Conservation (phyloP, 805 yeast genomes). For the Kodamaea kakaduensis region DNA sequence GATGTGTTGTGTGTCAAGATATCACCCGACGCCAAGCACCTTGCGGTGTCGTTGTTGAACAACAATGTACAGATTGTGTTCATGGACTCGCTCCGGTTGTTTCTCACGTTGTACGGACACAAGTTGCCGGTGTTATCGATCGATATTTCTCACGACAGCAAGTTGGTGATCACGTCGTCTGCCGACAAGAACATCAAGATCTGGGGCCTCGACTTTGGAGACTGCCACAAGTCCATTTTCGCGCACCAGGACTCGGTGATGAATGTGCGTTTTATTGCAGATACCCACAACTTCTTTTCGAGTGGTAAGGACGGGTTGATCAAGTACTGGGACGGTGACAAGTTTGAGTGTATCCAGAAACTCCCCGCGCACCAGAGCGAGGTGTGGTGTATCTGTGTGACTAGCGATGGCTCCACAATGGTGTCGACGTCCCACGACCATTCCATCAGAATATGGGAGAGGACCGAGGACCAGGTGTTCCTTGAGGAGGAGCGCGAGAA, state of each 20-base stretch:
- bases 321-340: conserved; percentile 98
- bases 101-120: conserved; percentile 88
- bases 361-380: conserved; percentile 81
- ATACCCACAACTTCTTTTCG: conserved; percentile 85
- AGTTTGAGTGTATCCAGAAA: conserved; percentile 89
- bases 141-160: conserved; percentile 87
- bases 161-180: conserved; percentile 84
- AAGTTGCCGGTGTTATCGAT: conserved; percentile 90
- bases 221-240: conserved; percentile 93
- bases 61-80: conserved; percentile 95
- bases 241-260: conserved; percentile 96
- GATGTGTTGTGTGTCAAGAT: conserved; percentile 77
- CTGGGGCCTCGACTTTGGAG: conserved; percentile 99
- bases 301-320: conserved; percentile 84
- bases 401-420: conserved; percentile 64
- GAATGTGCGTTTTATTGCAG: conserved; percentile 79
- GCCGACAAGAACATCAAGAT: conserved; percentile 97
- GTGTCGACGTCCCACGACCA: conserved; percentile 91
- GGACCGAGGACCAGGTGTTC: conserved; percentile 93
- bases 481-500: conserved; percentile 94
- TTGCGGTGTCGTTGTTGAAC: conserved; percentile 84
- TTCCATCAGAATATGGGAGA: conserved; percentile 88
- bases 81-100: conserved; percentile 81
- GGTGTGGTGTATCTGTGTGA: conserved; percentile 88
- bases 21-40: conserved; percentile 70